These are phyloP conservation scores for Phialophora expanda DNA, from an alignment of 2,329 filamentous ascomycete genomes.

Conservation along the genomic window DNA sequence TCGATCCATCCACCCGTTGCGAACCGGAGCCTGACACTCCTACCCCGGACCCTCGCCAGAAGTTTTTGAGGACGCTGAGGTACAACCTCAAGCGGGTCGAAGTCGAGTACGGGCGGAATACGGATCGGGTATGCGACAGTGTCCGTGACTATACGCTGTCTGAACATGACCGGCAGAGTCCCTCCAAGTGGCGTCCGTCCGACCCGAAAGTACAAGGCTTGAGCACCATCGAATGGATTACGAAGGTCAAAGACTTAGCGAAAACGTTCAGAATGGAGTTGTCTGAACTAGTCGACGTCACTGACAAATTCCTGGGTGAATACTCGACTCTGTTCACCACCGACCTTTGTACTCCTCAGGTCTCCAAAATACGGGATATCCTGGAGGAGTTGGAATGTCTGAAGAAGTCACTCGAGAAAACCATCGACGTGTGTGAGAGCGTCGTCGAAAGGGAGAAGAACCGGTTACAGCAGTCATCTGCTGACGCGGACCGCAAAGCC, in stretches of 20 bases:
- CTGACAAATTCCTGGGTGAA: not conserved
- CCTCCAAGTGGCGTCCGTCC: not conserved
- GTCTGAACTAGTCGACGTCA: not conserved
- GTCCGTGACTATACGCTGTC: not conserved
- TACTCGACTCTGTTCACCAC: not conserved
- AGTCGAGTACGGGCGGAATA: not conserved
- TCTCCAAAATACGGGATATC: not conserved
- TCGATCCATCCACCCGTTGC: not conserved
- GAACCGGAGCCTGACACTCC: not conserved
- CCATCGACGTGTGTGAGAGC: not conserved
- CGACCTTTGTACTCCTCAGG: not conserved
- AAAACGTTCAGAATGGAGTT: not conserved
- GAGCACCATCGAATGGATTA: not conserved
- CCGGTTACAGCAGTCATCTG: not conserved
- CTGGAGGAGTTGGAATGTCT: not conserved
- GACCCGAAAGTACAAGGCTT: not conserved
- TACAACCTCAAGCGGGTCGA: not conserved
- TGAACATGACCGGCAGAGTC: not conserved
- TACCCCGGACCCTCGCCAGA: not conserved
- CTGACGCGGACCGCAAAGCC: not conserved
- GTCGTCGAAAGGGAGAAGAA: not conserved
- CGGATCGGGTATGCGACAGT: not conserved
- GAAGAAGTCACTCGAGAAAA: not conserved
- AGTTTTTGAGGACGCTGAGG: not conserved
- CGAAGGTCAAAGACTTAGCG: not conserved